Conservation (phyloP, 306 rosid genomes). For the Prunus davidiana region DNA sequence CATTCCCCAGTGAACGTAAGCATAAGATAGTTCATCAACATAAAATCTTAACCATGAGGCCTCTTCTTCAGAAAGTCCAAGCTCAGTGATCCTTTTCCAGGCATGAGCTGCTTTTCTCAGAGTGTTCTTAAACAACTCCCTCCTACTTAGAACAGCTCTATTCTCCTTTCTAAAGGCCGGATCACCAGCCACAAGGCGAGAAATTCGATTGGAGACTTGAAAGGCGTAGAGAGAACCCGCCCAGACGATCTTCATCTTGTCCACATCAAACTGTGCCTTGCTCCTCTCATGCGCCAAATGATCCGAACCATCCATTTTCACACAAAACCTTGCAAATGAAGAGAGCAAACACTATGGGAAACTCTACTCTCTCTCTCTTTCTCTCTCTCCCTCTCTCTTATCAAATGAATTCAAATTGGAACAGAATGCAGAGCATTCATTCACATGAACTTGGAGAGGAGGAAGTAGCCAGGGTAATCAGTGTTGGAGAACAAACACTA, state of each 20-base stretch:
- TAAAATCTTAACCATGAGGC: conserved; percentile 64
- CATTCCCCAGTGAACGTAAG: conserved; percentile 98
- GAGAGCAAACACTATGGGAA: neutral
- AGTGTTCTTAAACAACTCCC: conserved; percentile 71
- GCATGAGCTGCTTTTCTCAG: conserved; percentile 75
- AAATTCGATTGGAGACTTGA: conserved; percentile 64
- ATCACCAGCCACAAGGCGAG: conserved; percentile 78
- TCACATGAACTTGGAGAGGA: no score
- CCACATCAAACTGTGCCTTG: conserved; percentile 66
- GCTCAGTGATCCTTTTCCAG: conserved; percentile 77
- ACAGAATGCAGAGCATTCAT: no score
- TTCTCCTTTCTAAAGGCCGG: conserved; percentile 78
- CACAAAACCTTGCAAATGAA: neutral
- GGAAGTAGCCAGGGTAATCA: no score
- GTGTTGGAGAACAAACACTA: no score
- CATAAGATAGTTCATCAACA: conserved; percentile 73
- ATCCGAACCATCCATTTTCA: conserved; percentile 50
- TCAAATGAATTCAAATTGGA: no score
- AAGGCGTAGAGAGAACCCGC: conserved; percentile 69
- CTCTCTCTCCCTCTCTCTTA: no score
- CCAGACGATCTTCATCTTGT: conserved; percentile 81
- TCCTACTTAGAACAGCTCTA: conserved; percentile 50
- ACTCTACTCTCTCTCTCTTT: no score
- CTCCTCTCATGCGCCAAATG: conserved; percentile 67
- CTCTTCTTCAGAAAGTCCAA: conserved; percentile 72